phyloP scores from a whole-genome alignment of 2,329 filamentous ascomycete genomes.

The Epichloe sylvatica region DNA sequence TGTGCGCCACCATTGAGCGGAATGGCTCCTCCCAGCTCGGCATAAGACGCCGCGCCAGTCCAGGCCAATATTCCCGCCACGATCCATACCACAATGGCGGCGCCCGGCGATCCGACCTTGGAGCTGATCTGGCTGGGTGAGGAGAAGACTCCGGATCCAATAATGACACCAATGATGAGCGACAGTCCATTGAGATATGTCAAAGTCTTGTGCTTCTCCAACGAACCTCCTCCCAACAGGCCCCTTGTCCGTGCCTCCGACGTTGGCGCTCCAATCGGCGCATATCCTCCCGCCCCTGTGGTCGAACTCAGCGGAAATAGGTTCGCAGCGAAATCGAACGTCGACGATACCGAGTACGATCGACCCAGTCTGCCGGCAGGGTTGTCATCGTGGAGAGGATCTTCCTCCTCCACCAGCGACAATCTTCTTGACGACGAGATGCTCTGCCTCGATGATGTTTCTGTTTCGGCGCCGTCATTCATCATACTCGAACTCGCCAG shows the following conservation, averaged over 20 bases:
- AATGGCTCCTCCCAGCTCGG: constrained; percentile 88
- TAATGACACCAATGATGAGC: constrained; percentile 82
- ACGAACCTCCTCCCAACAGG: constrained; percentile 55
- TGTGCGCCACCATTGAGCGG: constrained; percentile 90
- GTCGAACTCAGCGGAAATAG: constrained; percentile 86
- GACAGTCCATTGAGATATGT: constrained; percentile 90
- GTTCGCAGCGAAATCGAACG: constrained; percentile 89
- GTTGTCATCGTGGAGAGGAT: constrained; percentile 52
- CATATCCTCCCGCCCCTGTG: constrained; percentile 56
- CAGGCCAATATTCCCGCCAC: constrained; percentile 87
- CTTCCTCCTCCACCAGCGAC: constrained; percentile 69
- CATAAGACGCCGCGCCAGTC: constrained; percentile 91
- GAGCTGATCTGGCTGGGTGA: constrained; percentile 85
- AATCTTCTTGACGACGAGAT: constrained; percentile 83
- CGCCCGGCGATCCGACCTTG: constrained; percentile 82
- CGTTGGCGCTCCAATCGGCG: constrained; percentile 67
- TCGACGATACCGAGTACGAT: constrained; percentile 80
- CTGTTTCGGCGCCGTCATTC: constrained; percentile 41
- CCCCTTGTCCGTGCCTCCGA: constrained; percentile 32
- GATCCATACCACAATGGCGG: constrained; percentile 79
- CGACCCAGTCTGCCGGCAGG: constrained; percentile 37
- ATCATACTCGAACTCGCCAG: constrained; percentile 64
- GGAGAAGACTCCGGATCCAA: constrained; percentile 92
- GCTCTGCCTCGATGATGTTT: constrained; percentile 66
- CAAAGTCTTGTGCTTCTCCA: constrained; percentile 91